Evolutionary conservation across 768 basidiomycete species (phyloP), one percentile per base, ranked within the genome.

Genomic region (Galerina marginata): DNA sequence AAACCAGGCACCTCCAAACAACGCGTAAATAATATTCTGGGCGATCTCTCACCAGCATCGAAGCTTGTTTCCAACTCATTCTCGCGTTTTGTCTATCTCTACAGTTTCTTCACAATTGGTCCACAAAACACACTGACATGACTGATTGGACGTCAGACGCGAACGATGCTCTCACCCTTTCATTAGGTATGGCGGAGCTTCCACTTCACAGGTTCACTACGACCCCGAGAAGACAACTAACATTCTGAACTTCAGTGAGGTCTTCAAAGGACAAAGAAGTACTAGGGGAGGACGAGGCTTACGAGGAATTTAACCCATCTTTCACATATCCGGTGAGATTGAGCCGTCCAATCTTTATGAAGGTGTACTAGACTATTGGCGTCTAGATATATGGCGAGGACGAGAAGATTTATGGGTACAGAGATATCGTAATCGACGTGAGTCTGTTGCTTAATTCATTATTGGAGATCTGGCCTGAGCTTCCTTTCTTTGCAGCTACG

Each of bases 401-500:
- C 54, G 95, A 99, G 77, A 95, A 89, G 77, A 90, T 99, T 57
- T 98, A 96, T 72, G 96, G 96, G 2, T 99, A 97, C 76, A 83
- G 87, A 62, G 89, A 89, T 68, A 81, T 99, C 37, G 72, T 83
- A 26, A 89, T 99, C 66, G 87, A 96, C 71, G 95, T 97, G 70
- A 62, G 88, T 75, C 38, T 20, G 23, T 38, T 29, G 15, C 15
- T 33, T 29, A 2, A 45, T 20, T 44, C 36, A 23, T 48, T 12
- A 42, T 3, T 16, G 20, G 16, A 36, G 25, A 20, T 46, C 23
- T 20, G 16, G n/a, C 43, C 12, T 43, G 39, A 38, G 29, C 49
- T 53, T 52, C 39, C 23, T 16, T 29, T 60, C 14, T 29, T 14
- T 45, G 2, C 69, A 97, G 95, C 77, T 96, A 52, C 83, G 86